Evolutionary conservation across 164 flowering plant species (phyloP).

Genomic region (Vitis cinerea): DNA sequence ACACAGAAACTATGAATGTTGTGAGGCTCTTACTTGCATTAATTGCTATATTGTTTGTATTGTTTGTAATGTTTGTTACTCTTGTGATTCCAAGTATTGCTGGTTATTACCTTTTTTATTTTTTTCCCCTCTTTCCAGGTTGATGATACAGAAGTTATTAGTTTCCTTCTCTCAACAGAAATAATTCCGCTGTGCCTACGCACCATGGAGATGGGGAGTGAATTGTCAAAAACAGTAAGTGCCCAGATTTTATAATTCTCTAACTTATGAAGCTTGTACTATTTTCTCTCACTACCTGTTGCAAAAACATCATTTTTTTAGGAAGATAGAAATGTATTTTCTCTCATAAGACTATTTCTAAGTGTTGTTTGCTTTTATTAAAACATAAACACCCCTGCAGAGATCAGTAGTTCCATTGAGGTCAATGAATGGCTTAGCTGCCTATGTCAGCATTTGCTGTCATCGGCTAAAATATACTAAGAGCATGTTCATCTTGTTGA

Average conservation of each 20-base stretch:
- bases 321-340: no score
- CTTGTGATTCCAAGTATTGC: conserved; percentile 1
- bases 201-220: conserved; percentile 93
- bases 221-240: conserved; percentile 87
- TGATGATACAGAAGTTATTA: conserved; percentile 85
- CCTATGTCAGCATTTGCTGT: no score
- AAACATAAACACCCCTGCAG: no score
- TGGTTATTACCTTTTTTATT: conserved; percentile 3
- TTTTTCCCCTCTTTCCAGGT: conserved; percentile 47
- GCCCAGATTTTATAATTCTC: not conserved
- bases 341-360: no score
- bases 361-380: no score
- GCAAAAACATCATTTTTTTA: no score
- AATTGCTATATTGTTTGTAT: not conserved
- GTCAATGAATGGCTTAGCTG: no score
- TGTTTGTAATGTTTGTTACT: not conserved
- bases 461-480: no score
- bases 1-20: not conserved
- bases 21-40: not conserved
- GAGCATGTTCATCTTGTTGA: no score
- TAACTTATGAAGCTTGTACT: not conserved
- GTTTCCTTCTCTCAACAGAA: conserved; percentile 80
- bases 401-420: no score
- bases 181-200: conserved; percentile 77
- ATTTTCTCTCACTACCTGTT: no score